Evolutionary conservation across 192 early-diverging fungal species (phyloP).

Genomic region (Allomyces arbusculus): DNA sequence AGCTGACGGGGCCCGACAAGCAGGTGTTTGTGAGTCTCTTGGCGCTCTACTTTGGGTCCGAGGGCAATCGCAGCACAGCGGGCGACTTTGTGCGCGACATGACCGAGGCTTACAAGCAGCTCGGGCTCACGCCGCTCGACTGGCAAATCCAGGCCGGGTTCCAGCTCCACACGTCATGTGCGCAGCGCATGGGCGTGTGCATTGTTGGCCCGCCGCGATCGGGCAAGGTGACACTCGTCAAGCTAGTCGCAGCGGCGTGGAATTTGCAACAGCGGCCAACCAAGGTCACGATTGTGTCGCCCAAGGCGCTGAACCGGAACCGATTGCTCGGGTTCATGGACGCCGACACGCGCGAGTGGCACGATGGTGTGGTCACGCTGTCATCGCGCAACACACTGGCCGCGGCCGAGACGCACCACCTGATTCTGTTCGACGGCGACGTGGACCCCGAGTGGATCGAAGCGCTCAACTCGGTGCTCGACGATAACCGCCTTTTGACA

Average conservation of each 20-base stretch:
- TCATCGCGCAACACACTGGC: constrained; percentile 92
- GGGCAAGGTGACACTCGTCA: constrained; percentile 84
- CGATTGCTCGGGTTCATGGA: constrained; percentile 88
- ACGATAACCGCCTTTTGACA: constrained; percentile 93
- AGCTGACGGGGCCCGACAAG: constrained; percentile 90
- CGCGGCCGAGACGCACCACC: constrained; percentile 76
- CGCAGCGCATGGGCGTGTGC: constrained; percentile 96
- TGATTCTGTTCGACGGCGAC: constrained; percentile 99
- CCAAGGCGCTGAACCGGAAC: constrained; percentile 94
- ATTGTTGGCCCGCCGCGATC: constrained; percentile 95
- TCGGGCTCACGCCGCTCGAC: constrained; percentile 48
- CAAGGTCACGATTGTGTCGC: constrained; percentile 81
- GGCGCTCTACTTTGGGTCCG: constrained; percentile 74
- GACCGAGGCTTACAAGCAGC: constrained; percentile 48
- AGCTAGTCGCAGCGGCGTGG: constrained; percentile 74
- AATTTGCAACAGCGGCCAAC: constrained; percentile 72
- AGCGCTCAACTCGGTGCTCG: constrained; percentile 89
- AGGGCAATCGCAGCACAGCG: constrained; percentile 55
- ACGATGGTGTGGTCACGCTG: constrained; percentile 94
- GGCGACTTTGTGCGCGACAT: constrained; percentile 51
- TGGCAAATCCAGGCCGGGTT: constrained; percentile 89
- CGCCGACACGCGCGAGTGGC: constrained; percentile 96
- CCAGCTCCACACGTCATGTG: constrained; percentile 93
- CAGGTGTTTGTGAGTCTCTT: constrained; percentile 61
- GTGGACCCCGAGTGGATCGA: constrained; percentile 99